These are phyloP conservation scores for Pulveroboletus sp. DNA, from an alignment of 768 basidiomycete genomes.

Conservation along the genomic window DNA sequence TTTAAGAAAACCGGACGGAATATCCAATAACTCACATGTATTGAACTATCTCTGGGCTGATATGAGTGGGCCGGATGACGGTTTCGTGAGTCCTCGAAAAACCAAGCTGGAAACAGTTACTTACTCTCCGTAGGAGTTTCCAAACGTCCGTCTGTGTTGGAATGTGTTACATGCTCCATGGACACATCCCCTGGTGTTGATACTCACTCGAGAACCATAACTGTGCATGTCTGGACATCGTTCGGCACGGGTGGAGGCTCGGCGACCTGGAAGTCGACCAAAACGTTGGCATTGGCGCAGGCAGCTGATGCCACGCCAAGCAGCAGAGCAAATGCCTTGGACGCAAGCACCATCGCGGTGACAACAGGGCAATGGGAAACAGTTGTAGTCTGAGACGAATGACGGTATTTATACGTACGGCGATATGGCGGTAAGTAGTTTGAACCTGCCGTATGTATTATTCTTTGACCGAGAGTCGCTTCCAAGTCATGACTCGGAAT, in stretches of 20 bases:
- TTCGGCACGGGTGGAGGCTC: conserved; percentile 70
- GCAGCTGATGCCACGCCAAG: conserved; percentile 8
- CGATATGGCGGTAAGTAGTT: neutral
- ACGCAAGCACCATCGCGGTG: conserved; percentile 19
- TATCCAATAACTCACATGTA: conserved; percentile 42
- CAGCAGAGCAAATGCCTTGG: conserved; percentile 12
- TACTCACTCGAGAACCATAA: conserved; percentile 59
- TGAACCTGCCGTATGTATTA: neutral
- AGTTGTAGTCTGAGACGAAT: neutral
- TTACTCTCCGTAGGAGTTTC: conserved; percentile 66
- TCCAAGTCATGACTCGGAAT: too few relatives aligned
- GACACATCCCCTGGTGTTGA: neutral
- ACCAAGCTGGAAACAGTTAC: conserved; percentile 16
- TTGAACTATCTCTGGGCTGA: conserved; percentile 62
- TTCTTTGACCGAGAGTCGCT: neutral
- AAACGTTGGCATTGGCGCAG: conserved; percentile 24
- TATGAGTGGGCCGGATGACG: neutral
- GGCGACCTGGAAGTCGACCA: conserved; percentile 69
- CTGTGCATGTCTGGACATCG: conserved; percentile 59
- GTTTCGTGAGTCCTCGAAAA: neutral
- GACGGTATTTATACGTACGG: conserved; percentile 6
- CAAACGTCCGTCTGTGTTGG: conserved; percentile 60
- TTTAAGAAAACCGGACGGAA: neutral
- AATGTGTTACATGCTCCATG: neutral
- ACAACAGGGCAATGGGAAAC: conserved; percentile 2